phyloP scores from a whole-genome alignment of 345 rosid species.

The Triadica sebifera region DNA sequence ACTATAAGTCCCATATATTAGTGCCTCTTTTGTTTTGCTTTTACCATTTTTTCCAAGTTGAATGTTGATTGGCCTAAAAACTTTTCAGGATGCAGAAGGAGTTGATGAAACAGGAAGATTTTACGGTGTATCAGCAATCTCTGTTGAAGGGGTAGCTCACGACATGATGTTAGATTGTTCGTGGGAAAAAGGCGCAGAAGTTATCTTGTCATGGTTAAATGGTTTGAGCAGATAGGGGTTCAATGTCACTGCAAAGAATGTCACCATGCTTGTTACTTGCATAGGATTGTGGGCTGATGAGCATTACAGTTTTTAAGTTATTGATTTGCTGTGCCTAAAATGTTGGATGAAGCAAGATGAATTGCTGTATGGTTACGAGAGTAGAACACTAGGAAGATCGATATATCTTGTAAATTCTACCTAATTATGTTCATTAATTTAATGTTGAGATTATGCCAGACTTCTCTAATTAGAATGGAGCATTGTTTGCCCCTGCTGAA shows the following conservation, averaged over 20 bases:
- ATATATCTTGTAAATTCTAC: neutral
- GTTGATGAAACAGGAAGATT: slow-evolving; percentile 62
- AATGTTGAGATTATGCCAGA: too few species aligned
- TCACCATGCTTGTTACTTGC: too few species aligned
- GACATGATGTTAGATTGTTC: slow-evolving; percentile 88
- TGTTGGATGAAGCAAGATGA: too few species aligned
- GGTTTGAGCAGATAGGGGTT: slow-evolving; percentile 16
- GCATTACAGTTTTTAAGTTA: too few species aligned
- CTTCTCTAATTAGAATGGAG: too few species aligned
- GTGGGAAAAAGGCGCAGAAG: slow-evolving; percentile 69
- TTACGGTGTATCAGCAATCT: slow-evolving; percentile 56
- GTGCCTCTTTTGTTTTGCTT: too few species aligned
- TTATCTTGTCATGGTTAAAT: slow-evolving; percentile 56
- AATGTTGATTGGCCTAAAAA: neutral
- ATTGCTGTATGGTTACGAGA: neutral
- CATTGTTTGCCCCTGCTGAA: too few species aligned
- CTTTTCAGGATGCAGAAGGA: slow-evolving; percentile 61
- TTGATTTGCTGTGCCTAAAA: neutral
- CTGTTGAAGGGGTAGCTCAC: slow-evolving; percentile 74
- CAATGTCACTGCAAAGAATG: neutral
- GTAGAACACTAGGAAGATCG: neutral
- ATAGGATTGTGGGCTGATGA: too few species aligned
- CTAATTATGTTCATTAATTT: too few species aligned
- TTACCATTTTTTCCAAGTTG: too few species aligned
- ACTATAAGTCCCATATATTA: too few species aligned